Conservation (phyloP, 106 monocot species). For the Phalaenopsis equestris region DNA sequence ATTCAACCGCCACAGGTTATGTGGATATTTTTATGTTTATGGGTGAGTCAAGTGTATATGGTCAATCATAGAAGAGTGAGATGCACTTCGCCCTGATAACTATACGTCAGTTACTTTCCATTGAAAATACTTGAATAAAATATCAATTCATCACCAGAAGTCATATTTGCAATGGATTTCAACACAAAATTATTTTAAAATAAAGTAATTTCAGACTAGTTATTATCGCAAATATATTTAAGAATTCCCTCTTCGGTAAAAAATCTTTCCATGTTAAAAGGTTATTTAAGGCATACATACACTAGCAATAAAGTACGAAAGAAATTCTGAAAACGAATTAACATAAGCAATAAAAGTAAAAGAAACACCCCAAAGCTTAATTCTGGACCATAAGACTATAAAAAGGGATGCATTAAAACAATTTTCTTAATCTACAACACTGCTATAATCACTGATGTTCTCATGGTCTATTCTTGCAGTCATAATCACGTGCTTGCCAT, state of each 20-base stretch:
- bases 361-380: background rate
- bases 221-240: background rate
- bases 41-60: too few relatives aligned
- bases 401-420: background rate
- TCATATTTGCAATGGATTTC: background rate
- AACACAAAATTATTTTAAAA: background rate
- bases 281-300: background rate
- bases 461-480: background rate
- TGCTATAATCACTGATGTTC: background rate
- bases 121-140: background rate
- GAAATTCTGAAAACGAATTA: background rate
- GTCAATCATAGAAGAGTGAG: too few relatives aligned
- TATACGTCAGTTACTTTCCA: background rate
- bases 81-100: too few relatives aligned
- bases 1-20: too few relatives aligned
- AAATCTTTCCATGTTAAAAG: background rate
- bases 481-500: background rate
- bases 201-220: background rate
- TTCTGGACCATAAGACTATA: background rate
- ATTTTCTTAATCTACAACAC: background rate
- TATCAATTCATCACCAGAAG: background rate
- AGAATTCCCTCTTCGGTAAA: background rate
- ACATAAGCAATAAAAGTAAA: background rate
- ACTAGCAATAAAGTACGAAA: background rate
- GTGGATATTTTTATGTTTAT: too few relatives aligned